Percentiles rank a stretch among this genome's conserved stretches.
Evolutionary conservation across 371 early-diverging fungal genomes (phyloP).

Genomic region (Rhizopus delemar): DNA sequence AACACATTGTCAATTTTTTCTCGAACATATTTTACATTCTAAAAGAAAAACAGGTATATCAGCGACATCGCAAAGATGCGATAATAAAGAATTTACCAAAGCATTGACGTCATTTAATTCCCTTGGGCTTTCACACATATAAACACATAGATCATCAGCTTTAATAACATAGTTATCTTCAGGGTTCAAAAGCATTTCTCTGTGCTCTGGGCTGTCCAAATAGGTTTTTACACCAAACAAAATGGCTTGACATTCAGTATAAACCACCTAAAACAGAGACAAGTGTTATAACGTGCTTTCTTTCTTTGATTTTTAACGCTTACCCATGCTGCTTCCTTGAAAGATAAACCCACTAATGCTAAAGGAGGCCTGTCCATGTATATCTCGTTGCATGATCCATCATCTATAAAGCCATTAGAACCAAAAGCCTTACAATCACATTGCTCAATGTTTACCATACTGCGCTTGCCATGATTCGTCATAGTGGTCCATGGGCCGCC

Average conservation of each 20-base stretch:
- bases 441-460: slow-evolving; percentile 49
- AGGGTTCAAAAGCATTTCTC: slow-evolving; percentile 67
- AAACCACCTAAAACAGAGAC: slow-evolving; percentile 43
- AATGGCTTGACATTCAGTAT: slow-evolving; percentile 71
- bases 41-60: not conserved
- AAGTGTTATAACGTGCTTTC: not conserved
- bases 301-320: not conserved
- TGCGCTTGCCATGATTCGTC: slow-evolving; percentile 76
- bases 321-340: slow-evolving; percentile 64
- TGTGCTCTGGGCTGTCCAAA: slow-evolving; percentile 20
- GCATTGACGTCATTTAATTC: slow-evolving; percentile 53
- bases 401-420: slow-evolving; percentile 32
- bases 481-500: slow-evolving; percentile 59
- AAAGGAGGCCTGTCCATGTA: slow-evolving; percentile 56
- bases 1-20: slow-evolving; percentile 11
- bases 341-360: slow-evolving; percentile 59
- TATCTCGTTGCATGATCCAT: slow-evolving; percentile 74
- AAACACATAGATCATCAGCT: slow-evolving; percentile 56
- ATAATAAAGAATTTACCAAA: slow-evolving; percentile 26
- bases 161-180: slow-evolving; percentile 59
- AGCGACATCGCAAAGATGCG: no score
- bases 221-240: slow-evolving; percentile 62
- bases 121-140: slow-evolving; percentile 63
- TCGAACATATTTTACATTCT: slow-evolving; percentile 7
- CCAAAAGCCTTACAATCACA: not conserved